Percentiles rank a stretch among this genome's conserved stretches.
Evolutionary conservation across 2,329 filamentous ascomycete species (phyloP).

Genomic region (Penicillium crustosum): DNA sequence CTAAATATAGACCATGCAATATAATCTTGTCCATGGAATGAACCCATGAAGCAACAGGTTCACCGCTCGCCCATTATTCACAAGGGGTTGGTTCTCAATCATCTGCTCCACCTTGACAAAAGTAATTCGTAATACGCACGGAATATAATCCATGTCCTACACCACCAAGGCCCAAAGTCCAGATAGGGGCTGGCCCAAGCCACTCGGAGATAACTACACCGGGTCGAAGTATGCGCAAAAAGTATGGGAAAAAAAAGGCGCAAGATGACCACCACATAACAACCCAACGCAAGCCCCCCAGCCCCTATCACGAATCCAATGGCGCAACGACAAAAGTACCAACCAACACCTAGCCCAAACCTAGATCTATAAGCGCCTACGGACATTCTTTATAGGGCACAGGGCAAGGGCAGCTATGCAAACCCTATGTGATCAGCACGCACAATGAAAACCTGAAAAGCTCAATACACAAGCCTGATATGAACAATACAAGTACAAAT

Average conservation of each 20-base stretch:
- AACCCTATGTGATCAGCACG: slow-evolving; percentile 25
- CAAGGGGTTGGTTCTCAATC: not conserved
- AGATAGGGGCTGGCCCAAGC: slow-evolving; percentile 1
- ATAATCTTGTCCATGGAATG: not conserved
- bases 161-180: not conserved
- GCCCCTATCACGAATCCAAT: not conserved
- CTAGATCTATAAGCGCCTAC: not conserved
- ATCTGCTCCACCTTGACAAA: not conserved
- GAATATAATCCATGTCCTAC: not conserved
- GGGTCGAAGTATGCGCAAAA: not conserved
- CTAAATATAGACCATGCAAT: not conserved
- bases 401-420: slow-evolving; percentile 25
- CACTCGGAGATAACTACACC: not conserved
- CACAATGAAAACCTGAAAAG: slow-evolving; percentile 10
- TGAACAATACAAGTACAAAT: not conserved
- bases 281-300: not conserved
- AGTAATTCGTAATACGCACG: not conserved
- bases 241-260: not conserved
- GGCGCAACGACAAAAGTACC: slow-evolving; percentile 4
- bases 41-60: not conserved
- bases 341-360: not conserved
- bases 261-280: not conserved
- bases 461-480: not conserved
- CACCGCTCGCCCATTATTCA: not conserved
- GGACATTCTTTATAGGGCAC: slow-evolving; percentile 20